A percentile compares a stretch with the other conserved stretches of the same genome.
phyloP scores from a whole-genome alignment of 2,329 filamentous ascomycete genomes.

The Acarospora socialis region DNA sequence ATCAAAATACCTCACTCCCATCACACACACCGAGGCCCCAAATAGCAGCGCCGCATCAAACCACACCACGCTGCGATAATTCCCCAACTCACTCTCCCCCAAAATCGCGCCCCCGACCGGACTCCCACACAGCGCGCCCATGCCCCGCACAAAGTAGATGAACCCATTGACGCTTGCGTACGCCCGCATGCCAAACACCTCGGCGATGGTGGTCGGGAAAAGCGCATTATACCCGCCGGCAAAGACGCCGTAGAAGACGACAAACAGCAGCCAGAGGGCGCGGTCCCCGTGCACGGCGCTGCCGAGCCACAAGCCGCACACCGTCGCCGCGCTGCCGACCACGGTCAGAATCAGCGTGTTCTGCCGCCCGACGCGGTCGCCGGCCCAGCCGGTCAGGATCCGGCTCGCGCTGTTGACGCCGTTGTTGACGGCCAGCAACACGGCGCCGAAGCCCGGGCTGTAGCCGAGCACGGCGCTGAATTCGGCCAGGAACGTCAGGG shows the following conservation, averaged over 20 bases:
- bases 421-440: conserved; percentile 32
- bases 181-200: conserved; percentile 34
- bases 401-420: conserved; percentile 32
- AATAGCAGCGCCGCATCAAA: too few species aligned
- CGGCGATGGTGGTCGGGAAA: conserved; percentile 33
- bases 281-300: conserved; percentile 18
- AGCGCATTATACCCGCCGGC: conserved; percentile 33
- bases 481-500: conserved; percentile 34
- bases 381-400: conserved; percentile 31
- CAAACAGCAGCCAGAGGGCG: conserved; percentile 28
- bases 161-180: conserved; percentile 36
- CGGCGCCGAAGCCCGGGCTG: conserved; percentile 27
- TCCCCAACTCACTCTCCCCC: too few species aligned
- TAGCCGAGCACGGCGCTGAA: conserved; percentile 33
- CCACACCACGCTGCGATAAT: too few species aligned
- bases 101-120: conserved; percentile 32
- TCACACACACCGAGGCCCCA: too few species aligned
- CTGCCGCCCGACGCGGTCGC: conserved; percentile 34
- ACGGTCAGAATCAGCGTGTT: conserved; percentile 33
- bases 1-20: too few species aligned
- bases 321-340: conserved; percentile 20
- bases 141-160: conserved; percentile 31
- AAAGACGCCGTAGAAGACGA: conserved; percentile 30
- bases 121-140: conserved; percentile 32
- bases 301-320: conserved; percentile 26